phyloP scores from a whole-genome alignment of 2,329 filamentous ascomycete species.

The Pseudocercospora eumusae region DNA sequence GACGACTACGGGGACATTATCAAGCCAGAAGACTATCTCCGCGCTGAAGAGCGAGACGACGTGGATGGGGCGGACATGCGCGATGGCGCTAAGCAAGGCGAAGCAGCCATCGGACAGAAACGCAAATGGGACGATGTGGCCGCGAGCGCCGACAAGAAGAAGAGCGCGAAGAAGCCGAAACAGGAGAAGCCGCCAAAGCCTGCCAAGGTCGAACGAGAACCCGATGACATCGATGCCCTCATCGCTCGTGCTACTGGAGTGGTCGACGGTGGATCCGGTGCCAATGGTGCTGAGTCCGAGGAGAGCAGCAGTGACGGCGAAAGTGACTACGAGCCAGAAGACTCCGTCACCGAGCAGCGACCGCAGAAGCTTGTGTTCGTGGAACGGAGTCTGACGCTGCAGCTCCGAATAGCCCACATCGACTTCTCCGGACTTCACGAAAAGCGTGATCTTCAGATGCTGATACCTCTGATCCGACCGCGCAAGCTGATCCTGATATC shows the following conservation, averaged over 20 bases:
- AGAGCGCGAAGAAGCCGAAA: constrained; percentile 63
- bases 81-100: constrained; percentile 52
- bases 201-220: constrained; percentile 31
- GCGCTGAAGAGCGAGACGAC: constrained; percentile 86
- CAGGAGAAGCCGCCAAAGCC: constrained; percentile 39
- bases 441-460: constrained; percentile 87
- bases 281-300: constrained; percentile 28
- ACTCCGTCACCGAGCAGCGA: constrained; percentile 53
- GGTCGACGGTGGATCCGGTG: constrained; percentile 17
- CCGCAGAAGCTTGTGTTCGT: constrained; percentile 75
- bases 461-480: constrained; percentile 90
- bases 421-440: constrained; percentile 94
- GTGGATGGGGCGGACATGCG: constrained; percentile 65
- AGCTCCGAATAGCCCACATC: constrained; percentile 78
- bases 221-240: constrained; percentile 41
- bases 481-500: constrained; percentile 92
- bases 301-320: constrained; percentile 42
- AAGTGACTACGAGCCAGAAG: constrained; percentile 55
- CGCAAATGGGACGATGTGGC: constrained; percentile 83
- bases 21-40: constrained; percentile 86
- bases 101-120: constrained; percentile 74
- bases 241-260: constrained; percentile 38
- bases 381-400: constrained; percentile 64
- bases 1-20: constrained; percentile 96
- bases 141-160: constrained; percentile 35